Evolutionary conservation across 768 basidiomycete genomes (phyloP), one percentile per base, ranked within the genome.

Genomic region (Lentinula detonsa): DNA sequence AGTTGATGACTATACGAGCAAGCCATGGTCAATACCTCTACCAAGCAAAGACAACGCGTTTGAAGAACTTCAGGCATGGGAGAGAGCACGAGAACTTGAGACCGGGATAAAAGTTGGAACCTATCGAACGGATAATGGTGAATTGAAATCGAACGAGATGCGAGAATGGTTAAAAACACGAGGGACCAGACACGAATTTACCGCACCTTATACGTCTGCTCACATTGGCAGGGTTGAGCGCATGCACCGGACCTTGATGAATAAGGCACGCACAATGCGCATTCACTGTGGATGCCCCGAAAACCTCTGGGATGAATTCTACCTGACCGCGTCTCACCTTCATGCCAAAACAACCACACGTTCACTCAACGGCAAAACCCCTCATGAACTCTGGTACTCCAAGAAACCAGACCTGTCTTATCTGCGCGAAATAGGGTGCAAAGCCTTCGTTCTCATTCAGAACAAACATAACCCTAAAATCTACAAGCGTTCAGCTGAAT

Each of bases 1-100:
- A 37, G 56, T 62, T 21, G 56, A 62, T 18, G 61, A 63, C 3
- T 43, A 43, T n/a, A 43, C 42, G 1, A 43, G 42, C 13, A 5
- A 10, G 1, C 42, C 42, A 15, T 43, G 42, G 42, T 15, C 42
- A 2, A 43, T 43, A 5, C 42, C 42, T 4, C 13, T 43, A n/a
- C 5, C 42, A 43, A 43, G 13, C 16, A 43, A 43, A 43, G 42
- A 43, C 13, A 11, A 43, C 2, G 9, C 9, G 8, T 43, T 43
- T n/a, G 16, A 43, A 15, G 42, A 43, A 43, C 42, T 43, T n/a
- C 42, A 43, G 16, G 42, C 42, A 43, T 43, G 42, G 42, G 42
- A 43, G 13, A 7, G 11, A n/a, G 42, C 42, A n/a, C 16, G 42
- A 4, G 42, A 43, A n/a, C 42, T 43, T 43, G 42, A 43, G 3